Base-by-base conservation (phyloP, 2,329 filamentous ascomycete species). In the Sporothrix protearum region DNA sequence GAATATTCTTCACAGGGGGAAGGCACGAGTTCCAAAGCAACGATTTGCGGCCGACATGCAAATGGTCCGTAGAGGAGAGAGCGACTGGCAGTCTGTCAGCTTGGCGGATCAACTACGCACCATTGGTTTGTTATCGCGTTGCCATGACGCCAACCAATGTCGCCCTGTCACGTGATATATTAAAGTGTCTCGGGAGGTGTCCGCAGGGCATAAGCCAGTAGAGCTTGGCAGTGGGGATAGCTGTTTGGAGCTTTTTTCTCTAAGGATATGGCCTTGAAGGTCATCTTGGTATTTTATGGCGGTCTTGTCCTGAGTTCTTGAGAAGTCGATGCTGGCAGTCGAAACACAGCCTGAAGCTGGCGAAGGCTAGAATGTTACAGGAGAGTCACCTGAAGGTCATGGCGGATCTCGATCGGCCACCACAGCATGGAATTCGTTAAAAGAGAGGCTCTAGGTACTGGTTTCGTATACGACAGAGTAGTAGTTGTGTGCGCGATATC, bases 101-200 rank as follows among this genome's bases (percentile, higher is more conserved):
- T 47, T n/a, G 28, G 64, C n/a, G 22, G 61, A 33, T 30, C 22
- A 49, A 33, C 33, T n/a, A 74, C 75, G 75, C 75, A 75, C 74
- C 73, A 71, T 74, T 75, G 61, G 69, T 39, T 74, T 73, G 74
- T 76, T 73, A 77, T 73, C 76, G 73, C 76, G 70, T 69, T 49
- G 49, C 36, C 59, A 4, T 30, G 64, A 59, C 71, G 71, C 71
- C 66, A 72, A 73, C 64, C 39, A 25, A 22, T 63, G 72, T 73
- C 77, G 76, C 77, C 77, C 33, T 53, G 51, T 77, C 77, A 78
- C 76, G 76, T 78, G 77, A 45, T 14, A 2, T 14, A 57, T 33
- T 73, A 59, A 66, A 66, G n/a, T 42, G 57, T 63, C 30, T 45
- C n/a, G n/a, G n/a, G n/a, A 28, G 3, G 33, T 25, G 39, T 64